These are phyloP conservation scores for Malassezia restricta DNA, from an alignment of 1,284 basidiomycete genomes.

Conservation along the genomic window DNA sequence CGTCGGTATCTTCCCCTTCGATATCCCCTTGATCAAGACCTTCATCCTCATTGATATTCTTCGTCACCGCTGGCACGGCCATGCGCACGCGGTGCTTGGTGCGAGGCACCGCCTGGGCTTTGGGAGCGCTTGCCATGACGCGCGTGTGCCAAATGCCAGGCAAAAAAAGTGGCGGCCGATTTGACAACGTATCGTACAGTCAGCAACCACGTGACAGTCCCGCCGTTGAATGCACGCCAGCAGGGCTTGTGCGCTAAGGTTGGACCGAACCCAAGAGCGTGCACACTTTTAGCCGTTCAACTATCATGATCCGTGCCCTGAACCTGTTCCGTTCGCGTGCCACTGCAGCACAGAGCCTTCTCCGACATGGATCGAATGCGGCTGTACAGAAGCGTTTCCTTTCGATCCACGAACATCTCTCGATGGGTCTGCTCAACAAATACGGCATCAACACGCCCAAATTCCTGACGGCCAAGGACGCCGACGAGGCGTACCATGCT, in stretches of 20 bases:
- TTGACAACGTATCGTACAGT: neutral
- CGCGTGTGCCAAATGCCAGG: neutral
- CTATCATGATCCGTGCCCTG: slow-evolving; percentile 17
- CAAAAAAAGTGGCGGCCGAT: neutral
- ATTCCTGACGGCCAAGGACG: slow-evolving; percentile 71
- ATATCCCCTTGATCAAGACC: neutral
- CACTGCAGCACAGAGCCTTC: slow-evolving; percentile 24
- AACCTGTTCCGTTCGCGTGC: slow-evolving; percentile 32
- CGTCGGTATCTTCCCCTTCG: slow-evolving; percentile 4
- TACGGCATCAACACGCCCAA: slow-evolving; percentile 95
- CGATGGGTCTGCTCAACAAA: slow-evolving; percentile 89
- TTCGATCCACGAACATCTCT: slow-evolving; percentile 97
- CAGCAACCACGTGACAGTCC: slow-evolving; percentile 8
- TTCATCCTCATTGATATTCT: slow-evolving; percentile 12
- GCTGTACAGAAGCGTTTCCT: slow-evolving; percentile 69
- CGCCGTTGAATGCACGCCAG: neutral
- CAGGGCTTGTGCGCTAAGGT: neutral
- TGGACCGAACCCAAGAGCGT: neutral
- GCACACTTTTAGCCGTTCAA: neutral
- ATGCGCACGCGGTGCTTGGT: too few species aligned
- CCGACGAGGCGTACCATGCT: slow-evolving; percentile 78
- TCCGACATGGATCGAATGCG: slow-evolving; percentile 20
- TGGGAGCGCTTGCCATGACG: neutral
- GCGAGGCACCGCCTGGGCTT: too few species aligned
- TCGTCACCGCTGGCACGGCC: neutral